Percentiles rank a stretch among this genome's conserved stretches.
These are phyloP conservation scores for Debaryomycetaceae sp. DNA, from an alignment of 1,139 yeast genomes.

Conservation along the genomic window DNA sequence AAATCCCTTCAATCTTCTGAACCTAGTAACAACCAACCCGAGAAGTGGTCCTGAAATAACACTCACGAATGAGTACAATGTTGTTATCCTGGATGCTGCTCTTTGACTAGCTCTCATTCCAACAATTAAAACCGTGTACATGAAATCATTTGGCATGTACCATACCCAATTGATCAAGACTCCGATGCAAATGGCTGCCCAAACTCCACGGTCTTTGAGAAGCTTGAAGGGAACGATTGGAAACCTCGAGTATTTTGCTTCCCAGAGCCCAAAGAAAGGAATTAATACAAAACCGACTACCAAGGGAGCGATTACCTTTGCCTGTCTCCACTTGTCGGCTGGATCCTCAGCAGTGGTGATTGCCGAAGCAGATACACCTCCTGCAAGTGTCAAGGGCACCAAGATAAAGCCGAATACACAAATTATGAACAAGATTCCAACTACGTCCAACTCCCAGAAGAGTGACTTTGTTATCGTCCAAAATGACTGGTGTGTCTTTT, in stretches of 20 bases:
- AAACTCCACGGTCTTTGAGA: slow-evolving; percentile 61
- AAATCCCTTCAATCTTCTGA: slow-evolving; percentile 56
- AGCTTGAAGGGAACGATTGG: slow-evolving; percentile 61
- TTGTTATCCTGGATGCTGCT: slow-evolving; percentile 65
- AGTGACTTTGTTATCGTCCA: slow-evolving; percentile 9
- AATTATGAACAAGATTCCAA: slow-evolving; percentile 50
- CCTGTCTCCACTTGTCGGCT: slow-evolving; percentile 43
- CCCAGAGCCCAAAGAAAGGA: slow-evolving; percentile 57
- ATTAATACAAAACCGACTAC: slow-evolving; percentile 58
- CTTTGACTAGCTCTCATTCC: slow-evolving; percentile 54
- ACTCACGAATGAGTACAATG: slow-evolving; percentile 62
- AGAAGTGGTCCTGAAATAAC: slow-evolving; percentile 59
- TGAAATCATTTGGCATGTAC: slow-evolving; percentile 66
- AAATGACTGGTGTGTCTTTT: slow-evolving; percentile 24
- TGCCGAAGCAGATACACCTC: slow-evolving; percentile 40
- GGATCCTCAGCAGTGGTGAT: not conserved
- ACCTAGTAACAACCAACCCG: slow-evolving; percentile 50
- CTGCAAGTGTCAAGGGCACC: slow-evolving; percentile 52
- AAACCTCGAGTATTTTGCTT: slow-evolving; percentile 42
- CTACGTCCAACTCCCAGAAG: slow-evolving; percentile 51
- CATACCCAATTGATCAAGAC: slow-evolving; percentile 54
- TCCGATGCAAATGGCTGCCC: slow-evolving; percentile 49
- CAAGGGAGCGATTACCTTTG: slow-evolving; percentile 55
- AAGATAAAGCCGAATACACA: slow-evolving; percentile 56
- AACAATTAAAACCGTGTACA: slow-evolving; percentile 62